These are phyloP conservation scores for Drechmeria coniospora DNA, from an alignment of 2,329 filamentous ascomycete species.

Conservation along the genomic window DNA sequence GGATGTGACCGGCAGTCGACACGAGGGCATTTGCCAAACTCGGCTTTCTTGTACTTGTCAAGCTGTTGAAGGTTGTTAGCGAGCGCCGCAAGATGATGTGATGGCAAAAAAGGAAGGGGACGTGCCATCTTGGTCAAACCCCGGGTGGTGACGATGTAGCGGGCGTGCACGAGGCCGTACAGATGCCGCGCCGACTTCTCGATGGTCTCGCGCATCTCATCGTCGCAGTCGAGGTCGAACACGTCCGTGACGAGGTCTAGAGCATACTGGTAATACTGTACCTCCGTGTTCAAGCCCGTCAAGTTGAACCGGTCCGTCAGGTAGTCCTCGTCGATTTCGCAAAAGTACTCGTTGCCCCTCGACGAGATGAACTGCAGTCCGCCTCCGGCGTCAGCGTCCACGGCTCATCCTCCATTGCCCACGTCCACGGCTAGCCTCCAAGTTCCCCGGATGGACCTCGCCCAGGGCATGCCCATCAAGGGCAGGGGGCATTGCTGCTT, in stretches of 20 bases:
- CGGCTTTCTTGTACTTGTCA: conserved; percentile 96
- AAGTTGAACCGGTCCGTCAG: conserved; percentile 96
- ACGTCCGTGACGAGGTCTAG: conserved; percentile 95
- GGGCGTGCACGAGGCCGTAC: conserved; percentile 88
- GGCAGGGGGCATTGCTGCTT: too few relatives aligned
- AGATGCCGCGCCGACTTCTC: conserved; percentile 93
- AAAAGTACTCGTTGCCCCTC: conserved; percentile 96
- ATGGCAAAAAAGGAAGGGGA: background rate
- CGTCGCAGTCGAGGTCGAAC: conserved; percentile 96
- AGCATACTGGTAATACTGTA: conserved; percentile 98
- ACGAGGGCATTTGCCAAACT: conserved; percentile 95
- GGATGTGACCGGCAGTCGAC: conserved; percentile 91
- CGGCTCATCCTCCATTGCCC: too few relatives aligned
- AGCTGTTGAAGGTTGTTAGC: conserved; percentile 51
- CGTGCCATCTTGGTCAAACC: conserved; percentile 91
- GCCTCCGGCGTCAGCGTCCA: too few relatives aligned
- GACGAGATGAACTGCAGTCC: conserved; percentile 78
- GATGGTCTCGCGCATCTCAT: conserved; percentile 95
- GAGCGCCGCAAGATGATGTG: background rate
- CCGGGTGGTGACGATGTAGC: conserved; percentile 91
- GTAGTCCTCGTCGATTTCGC: conserved; percentile 98
- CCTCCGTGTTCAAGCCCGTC: conserved; percentile 90
- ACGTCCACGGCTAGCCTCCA: background rate
- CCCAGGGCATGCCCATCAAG: too few relatives aligned
- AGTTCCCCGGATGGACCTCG: background rate